Evolutionary conservation across 2,329 filamentous ascomycete genomes (phyloP), one percentile per base, ranked within the genome.

Genomic region (Zymoseptoria passerinii): DNA sequence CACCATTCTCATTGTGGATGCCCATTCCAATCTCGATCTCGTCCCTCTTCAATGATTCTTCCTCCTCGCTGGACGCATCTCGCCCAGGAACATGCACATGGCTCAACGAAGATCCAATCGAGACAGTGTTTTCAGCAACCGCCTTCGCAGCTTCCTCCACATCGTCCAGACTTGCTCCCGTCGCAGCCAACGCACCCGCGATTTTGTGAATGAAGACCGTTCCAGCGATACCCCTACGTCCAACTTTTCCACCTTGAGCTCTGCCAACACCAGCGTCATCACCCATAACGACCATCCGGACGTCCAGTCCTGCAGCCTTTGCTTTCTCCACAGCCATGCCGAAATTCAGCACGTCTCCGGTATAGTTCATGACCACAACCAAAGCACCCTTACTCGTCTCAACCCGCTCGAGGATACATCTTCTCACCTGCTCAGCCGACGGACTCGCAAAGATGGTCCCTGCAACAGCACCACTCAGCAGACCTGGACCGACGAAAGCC

Each of bases 81-180:
- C 91, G 82, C 3, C 92, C 92, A 0, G 92, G 92, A 0, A 96
- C 89, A 70, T 96, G 92, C n/a, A 96, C 92, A 71, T 95, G 92
- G 63, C 88, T 87, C 49, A 96, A 76, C 55, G 89, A 92, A 2
- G 89, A 88, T 16, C 92, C 92, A 20, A 96, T 89, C 49, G 88
- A 91, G 35, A 95, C 88, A 6, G 92, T 75, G 70, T 95, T 95
- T 18, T 83, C 79, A 2, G 89, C 86, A 2, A 84, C 83, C 53
- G 90, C 75, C 68, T 85, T 80, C 6, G 90, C 91, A 9, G 92
- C 83, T 62, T 80, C 78, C 60, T 85, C 82, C 2, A 95, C 89
- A 58, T 95, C 83, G 20, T 85, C 80, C 62, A 96, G 76, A 51
- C 67, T 73, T 29, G 74, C 76, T 10, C 77, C 90, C 65, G 78